Conservation (phyloP, 1,284 basidiomycete species). For the Sparassis latifolia region DNA sequence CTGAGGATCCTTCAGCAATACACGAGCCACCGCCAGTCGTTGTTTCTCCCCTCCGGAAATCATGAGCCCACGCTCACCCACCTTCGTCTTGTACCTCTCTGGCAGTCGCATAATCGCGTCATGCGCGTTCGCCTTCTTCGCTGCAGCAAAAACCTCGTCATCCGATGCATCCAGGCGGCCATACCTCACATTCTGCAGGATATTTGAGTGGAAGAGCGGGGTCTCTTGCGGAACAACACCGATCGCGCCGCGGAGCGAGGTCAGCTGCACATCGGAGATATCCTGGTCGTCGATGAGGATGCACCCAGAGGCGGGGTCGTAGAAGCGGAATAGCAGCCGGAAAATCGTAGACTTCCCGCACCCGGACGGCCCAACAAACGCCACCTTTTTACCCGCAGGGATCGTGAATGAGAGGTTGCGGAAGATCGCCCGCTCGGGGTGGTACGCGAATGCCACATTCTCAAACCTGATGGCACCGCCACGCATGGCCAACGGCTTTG, state of each 20-base stretch:
- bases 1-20: slow-evolving; percentile 89
- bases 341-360: slow-evolving; percentile 98
- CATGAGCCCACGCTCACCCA: slow-evolving; percentile 96
- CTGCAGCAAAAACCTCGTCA: slow-evolving; percentile 81
- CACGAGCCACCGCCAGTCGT: slow-evolving; percentile 87
- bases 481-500: slow-evolving; percentile 62
- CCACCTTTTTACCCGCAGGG: slow-evolving; percentile 93
- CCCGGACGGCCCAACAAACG: slow-evolving; percentile 93
- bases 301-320: slow-evolving; percentile 74
- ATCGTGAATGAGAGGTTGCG: slow-evolving; percentile 84
- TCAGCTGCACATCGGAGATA: slow-evolving; percentile 68
- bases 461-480: slow-evolving; percentile 92
- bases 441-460: slow-evolving; percentile 89
- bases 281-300: slow-evolving; percentile 89
- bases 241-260: slow-evolving; percentile 69
- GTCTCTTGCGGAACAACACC: slow-evolving; percentile 99
- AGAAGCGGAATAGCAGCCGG: slow-evolving; percentile 92
- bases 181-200: slow-evolving; percentile 93
- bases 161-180: slow-evolving; percentile 86
- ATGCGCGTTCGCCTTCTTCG: slow-evolving; percentile 84
- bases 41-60: slow-evolving; percentile 98
- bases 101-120: slow-evolving; percentile 76
- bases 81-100: slow-evolving; percentile 84
- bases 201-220: slow-evolving; percentile 92
- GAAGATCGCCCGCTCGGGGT: slow-evolving; percentile 89